Conservation (phyloP, 768 basidiomycete species). For the Mycena chlorophos region DNA sequence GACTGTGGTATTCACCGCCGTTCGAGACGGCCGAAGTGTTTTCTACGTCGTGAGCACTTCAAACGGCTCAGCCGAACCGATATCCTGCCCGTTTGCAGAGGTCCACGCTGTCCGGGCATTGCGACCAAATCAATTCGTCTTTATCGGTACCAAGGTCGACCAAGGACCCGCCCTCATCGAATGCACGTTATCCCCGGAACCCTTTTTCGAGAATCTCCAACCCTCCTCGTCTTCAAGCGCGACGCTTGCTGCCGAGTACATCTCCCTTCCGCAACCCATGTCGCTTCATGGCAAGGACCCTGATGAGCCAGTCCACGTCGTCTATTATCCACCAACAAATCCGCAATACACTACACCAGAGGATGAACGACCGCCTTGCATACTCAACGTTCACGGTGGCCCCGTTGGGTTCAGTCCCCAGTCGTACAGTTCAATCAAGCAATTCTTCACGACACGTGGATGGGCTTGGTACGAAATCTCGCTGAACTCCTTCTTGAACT, state of each 20-base stretch:
- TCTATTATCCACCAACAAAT: slow-evolving; percentile 70
- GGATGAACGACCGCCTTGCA: slow-evolving; percentile 66
- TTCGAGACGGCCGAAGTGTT: slow-evolving; percentile 41
- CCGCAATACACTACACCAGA: slow-evolving; percentile 52
- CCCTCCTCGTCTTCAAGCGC: slow-evolving; percentile 10
- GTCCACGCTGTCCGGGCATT: slow-evolving; percentile 44
- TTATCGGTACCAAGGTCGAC: slow-evolving; percentile 45
- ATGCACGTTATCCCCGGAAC: slow-evolving; percentile 28
- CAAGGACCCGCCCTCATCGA: slow-evolving; percentile 39
- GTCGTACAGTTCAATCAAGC: slow-evolving; percentile 51
- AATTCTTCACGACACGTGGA: slow-evolving; percentile 71
- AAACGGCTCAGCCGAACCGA: slow-evolving; percentile 25
- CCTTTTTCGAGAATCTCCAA: slow-evolving; percentile 18
- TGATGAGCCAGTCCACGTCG: slow-evolving; percentile 51
- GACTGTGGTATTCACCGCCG: slow-evolving; percentile 39
- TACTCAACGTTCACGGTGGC: slow-evolving; percentile 70
- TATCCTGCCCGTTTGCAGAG: slow-evolving; percentile 23
- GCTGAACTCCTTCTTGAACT: not conserved
- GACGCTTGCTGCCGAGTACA: slow-evolving; percentile 17
- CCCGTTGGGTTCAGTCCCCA: slow-evolving; percentile 55
- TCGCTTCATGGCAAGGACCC: slow-evolving; percentile 38
- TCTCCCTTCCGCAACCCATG: slow-evolving; percentile 53
- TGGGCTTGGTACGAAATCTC: slow-evolving; percentile 61
- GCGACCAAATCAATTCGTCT: slow-evolving; percentile 40
- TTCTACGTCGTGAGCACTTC: slow-evolving; percentile 42